These are phyloP conservation scores for Boletellus deceptivus DNA, from an alignment of 1,284 basidiomycete species.

Conservation along the genomic window DNA sequence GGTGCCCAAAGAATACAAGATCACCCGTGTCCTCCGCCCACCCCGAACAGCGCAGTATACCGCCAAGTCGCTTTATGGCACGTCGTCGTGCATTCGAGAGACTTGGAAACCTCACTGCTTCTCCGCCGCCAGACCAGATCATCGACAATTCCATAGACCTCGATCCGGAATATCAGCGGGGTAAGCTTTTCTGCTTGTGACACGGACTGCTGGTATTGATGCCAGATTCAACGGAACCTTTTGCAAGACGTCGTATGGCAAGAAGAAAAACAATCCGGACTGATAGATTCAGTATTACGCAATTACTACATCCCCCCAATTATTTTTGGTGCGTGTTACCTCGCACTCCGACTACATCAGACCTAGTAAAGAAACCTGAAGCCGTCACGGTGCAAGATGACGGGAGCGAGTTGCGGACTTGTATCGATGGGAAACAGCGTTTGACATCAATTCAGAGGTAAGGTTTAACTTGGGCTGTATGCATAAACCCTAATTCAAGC, in stretches of 20 bases:
- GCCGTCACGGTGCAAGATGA: constrained; percentile 34
- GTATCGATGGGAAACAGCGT: constrained; percentile 57
- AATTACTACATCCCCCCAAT: constrained; percentile 58
- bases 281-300: constrained; percentile 55
- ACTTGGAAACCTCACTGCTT: not conserved
- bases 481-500: constrained; percentile 4
- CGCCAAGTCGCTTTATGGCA: constrained; percentile 46
- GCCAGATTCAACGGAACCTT: constrained; percentile 3
- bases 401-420: constrained; percentile 44
- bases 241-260: constrained; percentile 50
- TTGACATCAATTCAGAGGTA: constrained; percentile 52
- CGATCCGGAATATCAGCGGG: constrained; percentile 54
- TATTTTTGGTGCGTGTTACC: constrained; percentile 43
- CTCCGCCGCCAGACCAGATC: constrained; percentile 41
- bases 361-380: not conserved
- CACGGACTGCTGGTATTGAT: not conserved
- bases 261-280: constrained; percentile 43
- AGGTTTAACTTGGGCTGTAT: not conserved
- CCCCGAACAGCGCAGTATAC: constrained; percentile 46
- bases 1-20: constrained; percentile 35
- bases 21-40: constrained; percentile 36
- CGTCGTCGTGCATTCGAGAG: constrained; percentile 1
- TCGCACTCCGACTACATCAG: not conserved
- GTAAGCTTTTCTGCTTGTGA: constrained; percentile 25
- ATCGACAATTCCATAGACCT: constrained; percentile 44